Base-by-base conservation (phyloP, 192 early-diverging fungal species). In the Coemansia sp. region DNA sequence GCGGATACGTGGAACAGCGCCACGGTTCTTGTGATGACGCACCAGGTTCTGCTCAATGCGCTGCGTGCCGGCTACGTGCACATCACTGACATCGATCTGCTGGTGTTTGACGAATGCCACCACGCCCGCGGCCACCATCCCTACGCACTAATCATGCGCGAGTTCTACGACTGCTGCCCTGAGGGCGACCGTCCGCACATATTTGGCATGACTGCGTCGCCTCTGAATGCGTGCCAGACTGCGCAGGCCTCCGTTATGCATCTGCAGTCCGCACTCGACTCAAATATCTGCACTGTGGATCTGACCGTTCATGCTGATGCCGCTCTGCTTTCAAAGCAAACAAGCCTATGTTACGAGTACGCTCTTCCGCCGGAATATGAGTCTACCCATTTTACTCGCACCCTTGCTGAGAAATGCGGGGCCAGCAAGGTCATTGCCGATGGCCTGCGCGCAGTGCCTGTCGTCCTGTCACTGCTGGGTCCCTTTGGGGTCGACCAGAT, bases 101-200 rank as follows among this genome's bases (percentile, higher is more conserved):
- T 98, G 7, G 86, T 98, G n/a, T 93, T 98, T 84, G 96, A 98
- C 74, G 96, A 98, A 73, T 93, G 91, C 59, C 96, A 98, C 78
- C 92, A 98, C 72, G 86, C 94, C 6, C 79, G 89, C 16, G 87
- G 88, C 64, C 83, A 85, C 40, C 90, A 93, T 66, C 88, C 90
- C 0, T 95, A 91, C 75, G 84, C 89, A 57, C 71, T 89, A 21
- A 88, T 97, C 26, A 94, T 98, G 90, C 84, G 85, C 43, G 87
- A 92, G 57, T 94, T 95, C 71, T 96, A 96, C 73, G 66, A 82
- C 46, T 68, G 72, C n/a, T 78, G 77, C 21, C 76, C 75, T 0
- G 67, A 65, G 4, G 62, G 64, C 5, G 61, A 79, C 11, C 75
- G 88, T 13, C 96, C 96, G 11, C 89, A 88, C 47, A 85, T 98